These are phyloP conservation scores for Trichoderma parareesei DNA, from an alignment of 495 filamentous ascomycete genomes.

Conservation along the genomic window DNA sequence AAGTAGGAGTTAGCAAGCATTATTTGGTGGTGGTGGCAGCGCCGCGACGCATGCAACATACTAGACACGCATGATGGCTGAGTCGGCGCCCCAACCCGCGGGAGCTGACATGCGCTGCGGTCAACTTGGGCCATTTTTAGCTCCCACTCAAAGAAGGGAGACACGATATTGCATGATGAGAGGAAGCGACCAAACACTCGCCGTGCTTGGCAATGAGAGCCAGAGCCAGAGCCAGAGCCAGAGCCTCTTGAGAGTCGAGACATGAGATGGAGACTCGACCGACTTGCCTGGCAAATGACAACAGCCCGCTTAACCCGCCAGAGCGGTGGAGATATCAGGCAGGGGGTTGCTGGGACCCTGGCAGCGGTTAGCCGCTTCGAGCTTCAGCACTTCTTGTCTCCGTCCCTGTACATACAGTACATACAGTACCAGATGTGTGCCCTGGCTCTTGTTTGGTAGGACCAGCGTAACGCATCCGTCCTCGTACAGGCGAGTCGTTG, in stretches of 20 bases:
- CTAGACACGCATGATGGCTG: background rate
- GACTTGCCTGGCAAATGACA: slow-evolving; percentile 1
- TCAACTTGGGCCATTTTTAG: background rate
- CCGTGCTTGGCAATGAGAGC: background rate
- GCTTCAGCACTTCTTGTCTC: background rate
- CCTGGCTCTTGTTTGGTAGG: background rate
- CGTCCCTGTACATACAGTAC: too few relatives aligned
- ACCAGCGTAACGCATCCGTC: background rate
- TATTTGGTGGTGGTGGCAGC: background rate
- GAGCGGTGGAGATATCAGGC: background rate
- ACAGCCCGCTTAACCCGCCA: background rate
- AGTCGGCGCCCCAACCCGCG: background rate
- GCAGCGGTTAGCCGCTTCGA: slow-evolving; percentile 8
- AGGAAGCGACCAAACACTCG: background rate
- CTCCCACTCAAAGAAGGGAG: background rate
- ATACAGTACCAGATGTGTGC: too few relatives aligned
- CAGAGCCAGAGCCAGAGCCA: too few relatives aligned
- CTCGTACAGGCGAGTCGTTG: background rate
- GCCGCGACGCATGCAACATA: background rate
- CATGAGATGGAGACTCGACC: background rate
- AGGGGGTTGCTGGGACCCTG: background rate
- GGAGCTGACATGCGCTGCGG: background rate
- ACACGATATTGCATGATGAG: background rate
- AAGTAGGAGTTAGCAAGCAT: background rate
- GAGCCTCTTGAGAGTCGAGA: background rate